A percentile compares a stretch with the other conserved stretches of the same genome.
Evolutionary conservation across 2,329 filamentous ascomycete genomes (phyloP).

Genomic region (Penicillium sumatraense): DNA sequence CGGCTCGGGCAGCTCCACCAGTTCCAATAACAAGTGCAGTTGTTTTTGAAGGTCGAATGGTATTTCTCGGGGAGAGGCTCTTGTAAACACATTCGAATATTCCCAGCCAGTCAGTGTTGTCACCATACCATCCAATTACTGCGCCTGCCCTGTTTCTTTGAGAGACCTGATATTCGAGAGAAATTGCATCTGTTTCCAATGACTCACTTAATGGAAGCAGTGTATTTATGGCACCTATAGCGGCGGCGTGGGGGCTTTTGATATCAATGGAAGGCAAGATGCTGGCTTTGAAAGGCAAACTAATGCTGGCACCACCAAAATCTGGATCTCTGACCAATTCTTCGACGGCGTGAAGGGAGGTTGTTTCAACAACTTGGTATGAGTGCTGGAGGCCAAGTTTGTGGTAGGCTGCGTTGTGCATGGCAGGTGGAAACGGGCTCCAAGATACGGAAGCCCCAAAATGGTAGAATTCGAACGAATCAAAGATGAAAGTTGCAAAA

Average conservation of each 20-base stretch:
- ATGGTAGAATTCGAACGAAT: conserved; percentile 7
- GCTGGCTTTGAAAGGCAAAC: conserved; percentile 2
- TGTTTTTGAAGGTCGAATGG: background rate
- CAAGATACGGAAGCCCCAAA: conserved; percentile 4
- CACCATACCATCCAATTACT: conserved; percentile 1
- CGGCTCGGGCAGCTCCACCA: conserved; percentile 7
- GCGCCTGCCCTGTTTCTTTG: conserved; percentile 3
- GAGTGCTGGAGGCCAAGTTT: conserved; percentile 4
- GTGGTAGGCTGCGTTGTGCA: conserved; percentile 6
- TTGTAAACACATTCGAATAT: conserved; percentile 2
- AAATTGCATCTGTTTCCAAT: background rate
- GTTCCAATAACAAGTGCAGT: conserved; percentile 8
- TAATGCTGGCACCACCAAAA: conserved; percentile 8
- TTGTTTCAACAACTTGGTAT: conserved; percentile 5
- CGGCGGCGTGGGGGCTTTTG: conserved; percentile 3
- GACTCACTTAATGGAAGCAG: conserved; percentile 1
- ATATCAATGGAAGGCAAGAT: background rate
- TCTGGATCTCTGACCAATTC: background rate
- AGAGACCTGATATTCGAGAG: conserved; percentile 1
- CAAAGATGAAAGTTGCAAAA: conserved; percentile 2
- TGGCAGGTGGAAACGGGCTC: conserved; percentile 6
- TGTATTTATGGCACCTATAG: conserved; percentile 6
- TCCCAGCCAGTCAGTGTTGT: conserved; percentile 7
- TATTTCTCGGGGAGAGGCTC: conserved; percentile 5
- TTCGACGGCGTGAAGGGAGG: background rate